Percentiles rank a stretch among this genome's conserved stretches.
Evolutionary conservation across 2,329 filamentous ascomycete species (phyloP).

Genomic region (Waltergamsia citrina): DNA sequence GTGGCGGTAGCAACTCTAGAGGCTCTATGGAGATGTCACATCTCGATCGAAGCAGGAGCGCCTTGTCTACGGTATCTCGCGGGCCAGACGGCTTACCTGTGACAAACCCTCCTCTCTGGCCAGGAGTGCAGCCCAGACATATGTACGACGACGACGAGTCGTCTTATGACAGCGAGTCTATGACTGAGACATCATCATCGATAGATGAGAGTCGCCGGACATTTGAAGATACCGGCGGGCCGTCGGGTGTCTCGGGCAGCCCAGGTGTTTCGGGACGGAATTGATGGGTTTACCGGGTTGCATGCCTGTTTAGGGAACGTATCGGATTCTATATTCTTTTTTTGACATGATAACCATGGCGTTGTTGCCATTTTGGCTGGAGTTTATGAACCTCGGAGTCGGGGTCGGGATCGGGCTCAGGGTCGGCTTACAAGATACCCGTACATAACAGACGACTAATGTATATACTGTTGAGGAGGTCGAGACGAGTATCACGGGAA

Average conservation of each 20-base stretch:
- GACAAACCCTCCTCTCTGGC: conserved; percentile 31
- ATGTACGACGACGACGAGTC: conserved; percentile 22
- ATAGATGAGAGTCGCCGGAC: conserved; percentile 9
- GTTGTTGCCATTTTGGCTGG: not conserved
- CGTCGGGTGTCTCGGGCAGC: no score
- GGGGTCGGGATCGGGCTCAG: no score
- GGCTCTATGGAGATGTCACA: conserved; percentile 7
- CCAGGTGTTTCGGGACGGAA: no score
- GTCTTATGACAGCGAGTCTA: conserved; percentile 16
- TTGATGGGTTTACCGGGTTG: not conserved
- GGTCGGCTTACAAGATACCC: no score
- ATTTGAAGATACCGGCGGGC: no score
- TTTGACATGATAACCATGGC: not conserved
- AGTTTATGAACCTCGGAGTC: no score
- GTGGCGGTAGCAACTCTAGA: conserved; percentile 4
- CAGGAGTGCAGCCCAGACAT: conserved; percentile 23
- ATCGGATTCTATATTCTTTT: not conserved
- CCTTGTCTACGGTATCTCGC: conserved; percentile 7
- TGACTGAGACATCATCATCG: conserved; percentile 17
- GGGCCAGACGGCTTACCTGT: conserved; percentile 16
- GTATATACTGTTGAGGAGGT: conserved; percentile 1
- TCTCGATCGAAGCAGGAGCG: conserved; percentile 12
- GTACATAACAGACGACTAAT: not conserved
- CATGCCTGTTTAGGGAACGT: not conserved
- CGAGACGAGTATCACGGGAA: no score